Evolutionary conservation across 1,284 basidiomycete genomes (phyloP), one percentile per base, ranked within the genome.

Genomic region (Sphagnurus paluster): DNA sequence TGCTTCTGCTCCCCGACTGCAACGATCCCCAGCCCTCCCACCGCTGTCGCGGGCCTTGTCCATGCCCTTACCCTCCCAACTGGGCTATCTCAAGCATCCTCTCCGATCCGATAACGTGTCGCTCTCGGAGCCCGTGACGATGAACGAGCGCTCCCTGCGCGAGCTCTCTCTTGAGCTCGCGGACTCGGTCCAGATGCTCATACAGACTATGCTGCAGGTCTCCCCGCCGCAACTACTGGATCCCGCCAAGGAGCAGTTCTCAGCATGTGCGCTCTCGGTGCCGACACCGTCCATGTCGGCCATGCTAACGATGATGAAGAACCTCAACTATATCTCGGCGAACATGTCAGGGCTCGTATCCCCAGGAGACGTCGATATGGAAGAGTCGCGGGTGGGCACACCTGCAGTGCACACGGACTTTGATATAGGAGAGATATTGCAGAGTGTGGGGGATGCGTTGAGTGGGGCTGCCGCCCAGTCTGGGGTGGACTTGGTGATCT

Each of bases 151-250:
- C 14, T 74, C 72, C 49, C 72, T 85, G 53, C 75, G 76, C 35
- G 85, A 87, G 48, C 68, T 89, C 44, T 87, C 87, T 0, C 67
- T 87, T 28, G 93, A 96, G 66, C 75, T 95, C 6, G 91, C 92
- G 6, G 92, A 95, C 66, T 86, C 86, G 4, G 80, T 93, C 11
- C 91, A 94, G 67, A 82, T 86, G 68, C 80, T 90, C 44, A 87
- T 95, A 26, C 92, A 95, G 62, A 94, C 89, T 0, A 77, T 96
- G 53, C 76, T 95, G 2, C 91, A 93, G 60, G 75, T 95, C 47
- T 89, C 90, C 0, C 92, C 93, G 1, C 80, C 87, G 0, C 92
- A 95, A 62, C 70, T 95, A n/a, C 76, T 95, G 25, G 93, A 95
- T 60, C 83, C 88, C n/a, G 85, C 86, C 4, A 93, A 90, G 63